phyloP scores from a whole-genome alignment of 2,329 filamentous ascomycete genomes.

The Dryadomyces quercus-mongolicae region DNA sequence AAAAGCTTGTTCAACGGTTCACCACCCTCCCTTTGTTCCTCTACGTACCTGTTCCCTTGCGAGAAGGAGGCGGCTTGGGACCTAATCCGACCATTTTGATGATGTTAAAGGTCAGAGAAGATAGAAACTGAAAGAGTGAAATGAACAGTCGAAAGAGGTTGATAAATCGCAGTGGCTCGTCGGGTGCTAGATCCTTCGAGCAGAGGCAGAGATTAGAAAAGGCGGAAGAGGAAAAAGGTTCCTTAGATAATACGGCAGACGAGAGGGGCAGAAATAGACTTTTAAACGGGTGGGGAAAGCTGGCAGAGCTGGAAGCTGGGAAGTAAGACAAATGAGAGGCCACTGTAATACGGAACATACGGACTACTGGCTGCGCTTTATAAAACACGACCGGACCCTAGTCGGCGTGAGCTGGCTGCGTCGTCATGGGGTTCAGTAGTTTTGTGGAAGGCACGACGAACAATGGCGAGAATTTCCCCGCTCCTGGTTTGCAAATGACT shows the following conservation, averaged over 20 bases:
- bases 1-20: background rate
- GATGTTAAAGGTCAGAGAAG: background rate
- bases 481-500: background rate
- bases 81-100: conserved; percentile 49
- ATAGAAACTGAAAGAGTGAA: no score
- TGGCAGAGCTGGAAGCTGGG: background rate
- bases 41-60: conserved; percentile 28
- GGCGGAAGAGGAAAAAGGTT: background rate
- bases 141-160: background rate
- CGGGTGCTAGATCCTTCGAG: background rate
- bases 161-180: no score
- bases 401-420: background rate
- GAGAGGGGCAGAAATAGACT: conserved; percentile 1
- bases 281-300: background rate
- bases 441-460: background rate
- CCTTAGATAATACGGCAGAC: background rate
- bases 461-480: conserved; percentile 12
- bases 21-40: background rate
- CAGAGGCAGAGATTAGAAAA: background rate
- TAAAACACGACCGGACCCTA: no score
- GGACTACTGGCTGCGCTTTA: no score
- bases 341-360: background rate
- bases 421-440: background rate
- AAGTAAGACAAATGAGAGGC: background rate
- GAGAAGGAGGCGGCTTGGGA: conserved; percentile 52